phyloP scores from a whole-genome alignment of 208 protist species.

The Crithidia bombi region DNA sequence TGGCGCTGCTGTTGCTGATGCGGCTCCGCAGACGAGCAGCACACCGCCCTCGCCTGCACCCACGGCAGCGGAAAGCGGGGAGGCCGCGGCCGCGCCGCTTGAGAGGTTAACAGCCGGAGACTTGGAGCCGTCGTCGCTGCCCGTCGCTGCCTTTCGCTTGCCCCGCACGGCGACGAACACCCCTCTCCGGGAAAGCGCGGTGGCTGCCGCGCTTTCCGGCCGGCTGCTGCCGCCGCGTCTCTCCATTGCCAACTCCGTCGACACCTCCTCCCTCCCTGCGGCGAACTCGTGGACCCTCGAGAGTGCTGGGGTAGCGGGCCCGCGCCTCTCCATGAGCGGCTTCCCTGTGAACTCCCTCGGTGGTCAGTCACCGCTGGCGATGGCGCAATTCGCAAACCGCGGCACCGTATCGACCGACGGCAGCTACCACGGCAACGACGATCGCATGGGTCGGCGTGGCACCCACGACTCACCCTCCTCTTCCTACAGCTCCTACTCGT shows the following conservation, averaged over 20 bases:
- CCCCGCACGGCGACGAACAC: not conserved
- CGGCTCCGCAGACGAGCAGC: no score
- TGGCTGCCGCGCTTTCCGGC: not conserved
- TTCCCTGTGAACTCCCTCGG: not conserved
- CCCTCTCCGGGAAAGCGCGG: not conserved
- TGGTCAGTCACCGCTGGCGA: conserved; percentile 10
- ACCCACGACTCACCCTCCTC: not conserved
- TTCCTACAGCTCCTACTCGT: conserved; percentile 12
- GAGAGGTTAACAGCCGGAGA: not conserved
- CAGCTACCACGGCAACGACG: not conserved
- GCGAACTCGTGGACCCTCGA: conserved; percentile 9
- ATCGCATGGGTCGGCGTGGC: not conserved
- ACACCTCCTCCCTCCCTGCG: conserved; percentile 5
- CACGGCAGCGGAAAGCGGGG: not conserved
- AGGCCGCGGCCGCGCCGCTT: not conserved
- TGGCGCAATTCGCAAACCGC: conserved; percentile 25
- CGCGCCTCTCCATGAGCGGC: conserved; percentile 14
- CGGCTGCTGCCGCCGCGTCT: not conserved
- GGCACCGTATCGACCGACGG: conserved; percentile 4
- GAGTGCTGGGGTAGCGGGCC: not conserved
- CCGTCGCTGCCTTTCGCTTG: not conserved
- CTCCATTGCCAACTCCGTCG: conserved; percentile 3
- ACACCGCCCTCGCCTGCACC: not conserved
- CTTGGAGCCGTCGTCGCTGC: not conserved
- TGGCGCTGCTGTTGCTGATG: not conserved